Base-by-base conservation (phyloP, 2,329 filamentous ascomycete genomes). In the Trichoderma oligosporum region DNA sequence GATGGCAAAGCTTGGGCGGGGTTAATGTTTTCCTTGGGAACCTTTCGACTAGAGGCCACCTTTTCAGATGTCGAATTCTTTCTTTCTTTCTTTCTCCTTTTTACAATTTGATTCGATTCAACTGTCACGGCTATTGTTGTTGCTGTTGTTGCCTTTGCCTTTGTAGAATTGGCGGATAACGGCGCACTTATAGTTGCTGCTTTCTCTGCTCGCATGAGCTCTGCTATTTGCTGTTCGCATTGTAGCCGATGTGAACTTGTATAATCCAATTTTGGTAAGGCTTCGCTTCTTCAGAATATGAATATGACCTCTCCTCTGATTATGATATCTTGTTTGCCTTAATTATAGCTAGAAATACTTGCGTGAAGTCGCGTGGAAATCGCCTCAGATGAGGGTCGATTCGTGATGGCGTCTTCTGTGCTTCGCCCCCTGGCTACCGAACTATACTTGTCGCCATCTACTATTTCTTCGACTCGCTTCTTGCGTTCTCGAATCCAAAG, bases 331-430 rank as follows among this genome's bases (percentile, higher is more conserved):
- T n/a, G 18, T n/a, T 11, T 42, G 29, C 36, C 31, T 22, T 35
- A n/a, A 24, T 35, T 16, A 48, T 29, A 29, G 16, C 38, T 35
- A 44, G 29, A 51, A n/a, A 24, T 36, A 35, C 20, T 36, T 38
- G 54, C 38, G 38, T 24, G 51, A 42, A n/a, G 41, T 7, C 24
- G 11, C 49, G 20, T 55, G 39, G 46, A 35, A 33, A 39, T 46
- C 57, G 61, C 61, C 63, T 60, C 66, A 64, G 62, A 71, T 71
- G 68, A 66, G 59, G 61, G 63, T 62, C 57, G 49, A 54, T 38
- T 60, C 64, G 64, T 65, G 61, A 73, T 73, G 71, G 68, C 70
- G 60, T 66, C 68, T 46, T 66, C 64, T 59, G 60, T 71, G 56
- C 63, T 73, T 59, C 70, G 70, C 51, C 70, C 70, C 55, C 61